phyloP scores from a whole-genome alignment of 495 filamentous ascomycete genomes.

The Penicillium macrosclerotiorum region DNA sequence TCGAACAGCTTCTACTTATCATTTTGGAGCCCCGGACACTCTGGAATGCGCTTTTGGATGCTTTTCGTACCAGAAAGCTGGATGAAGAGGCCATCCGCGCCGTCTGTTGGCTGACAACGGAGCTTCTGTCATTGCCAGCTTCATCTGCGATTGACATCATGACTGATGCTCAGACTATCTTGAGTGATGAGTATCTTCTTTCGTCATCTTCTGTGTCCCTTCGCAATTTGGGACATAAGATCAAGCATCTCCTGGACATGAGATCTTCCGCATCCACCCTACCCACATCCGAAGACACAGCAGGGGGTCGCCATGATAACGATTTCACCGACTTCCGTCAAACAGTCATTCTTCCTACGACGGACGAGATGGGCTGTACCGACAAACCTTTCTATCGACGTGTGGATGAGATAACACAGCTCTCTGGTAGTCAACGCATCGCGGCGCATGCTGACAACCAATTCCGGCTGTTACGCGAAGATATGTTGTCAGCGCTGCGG shows the following conservation, averaged over 20 bases:
- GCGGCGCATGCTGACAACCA: constrained; percentile 69
- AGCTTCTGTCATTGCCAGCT: constrained; percentile 50
- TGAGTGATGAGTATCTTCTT: constrained; percentile 27
- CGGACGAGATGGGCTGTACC: constrained; percentile 61
- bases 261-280: constrained; percentile 9
- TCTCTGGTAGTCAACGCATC: constrained; percentile 34
- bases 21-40: constrained; percentile 60
- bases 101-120: constrained; percentile 59
- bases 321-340: constrained; percentile 61
- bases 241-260: constrained; percentile 40
- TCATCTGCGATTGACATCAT: constrained; percentile 15
- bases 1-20: constrained; percentile 49
- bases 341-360: constrained; percentile 66
- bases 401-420: constrained; percentile 34
- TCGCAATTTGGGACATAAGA: constrained; percentile 40
- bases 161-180: constrained; percentile 29
- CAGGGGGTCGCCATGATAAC: constrained; percentile 80
- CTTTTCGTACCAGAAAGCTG: constrained; percentile 39
- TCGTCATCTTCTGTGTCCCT: constrained; percentile 26
- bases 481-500: constrained; percentile 66
- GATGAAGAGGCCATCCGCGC: constrained; percentile 34
- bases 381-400: constrained; percentile 59
- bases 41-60: constrained; percentile 55
- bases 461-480: constrained; percentile 73
- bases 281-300: constrained; percentile 17